Percentiles rank a stretch among this genome's conserved stretches.
Evolutionary conservation across 2,329 filamentous ascomycete species (phyloP).

Genomic region (Botrytis porri): DNA sequence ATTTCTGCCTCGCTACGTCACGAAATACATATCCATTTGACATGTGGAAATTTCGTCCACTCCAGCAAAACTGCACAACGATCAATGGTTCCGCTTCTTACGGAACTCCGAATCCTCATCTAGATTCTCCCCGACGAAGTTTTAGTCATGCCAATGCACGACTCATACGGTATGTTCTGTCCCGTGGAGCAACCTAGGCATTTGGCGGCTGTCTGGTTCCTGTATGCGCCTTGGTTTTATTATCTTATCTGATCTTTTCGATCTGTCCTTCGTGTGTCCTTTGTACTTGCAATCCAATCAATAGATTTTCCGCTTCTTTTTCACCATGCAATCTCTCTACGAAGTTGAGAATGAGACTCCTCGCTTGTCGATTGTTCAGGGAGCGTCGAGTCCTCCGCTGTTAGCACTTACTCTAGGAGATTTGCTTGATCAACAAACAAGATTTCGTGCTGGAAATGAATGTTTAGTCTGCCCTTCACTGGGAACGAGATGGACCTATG

Average conservation of each 20-base stretch:
- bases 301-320: neutral
- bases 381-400: constrained; percentile 11
- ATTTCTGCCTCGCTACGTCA: neutral
- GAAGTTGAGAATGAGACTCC: constrained; percentile 8
- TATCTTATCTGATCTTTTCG: constrained; percentile 22
- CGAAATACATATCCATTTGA: neutral
- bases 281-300: neutral
- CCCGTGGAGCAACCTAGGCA: neutral
- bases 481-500: constrained; percentile 14
- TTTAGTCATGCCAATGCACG: constrained; percentile 9
- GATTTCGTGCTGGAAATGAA: neutral
- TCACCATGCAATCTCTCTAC: constrained; percentile 16
- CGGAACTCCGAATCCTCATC: neutral
- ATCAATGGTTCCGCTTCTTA: neutral
- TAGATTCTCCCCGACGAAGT: neutral
- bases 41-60: neutral
- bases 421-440: constrained; percentile 14
- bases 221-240: neutral
- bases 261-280: neutral
- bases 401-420: constrained; percentile 15
- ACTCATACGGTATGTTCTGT: neutral
- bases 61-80: neutral
- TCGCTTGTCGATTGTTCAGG: constrained; percentile 10
- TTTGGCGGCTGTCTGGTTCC: neutral
- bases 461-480: constrained; percentile 12